Evolutionary conservation across 2,329 filamentous ascomycete genomes (phyloP), one percentile per base, ranked within the genome.

Genomic region (Colletotrichum neosansevieriae): DNA sequence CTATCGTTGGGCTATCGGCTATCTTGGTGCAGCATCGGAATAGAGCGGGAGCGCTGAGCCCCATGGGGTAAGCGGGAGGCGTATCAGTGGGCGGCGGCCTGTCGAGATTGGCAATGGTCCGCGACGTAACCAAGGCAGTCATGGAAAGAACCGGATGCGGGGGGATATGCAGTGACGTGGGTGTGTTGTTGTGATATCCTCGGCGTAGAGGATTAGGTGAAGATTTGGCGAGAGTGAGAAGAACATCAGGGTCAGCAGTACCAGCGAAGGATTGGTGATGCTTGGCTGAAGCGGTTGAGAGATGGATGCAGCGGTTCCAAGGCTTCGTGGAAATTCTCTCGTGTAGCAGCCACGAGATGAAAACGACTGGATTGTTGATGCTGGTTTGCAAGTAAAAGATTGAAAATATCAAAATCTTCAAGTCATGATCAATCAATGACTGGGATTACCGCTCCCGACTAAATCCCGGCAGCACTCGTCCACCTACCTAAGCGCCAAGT

Each of bases 61-160:
- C 61, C 61, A 57, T 68, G 66, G 66, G 66, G 61, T 65, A 65
- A 60, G 66, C 17, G 47, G 56, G 66, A 59, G 61, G 54, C 32
- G 54, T 36, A 68, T 68, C 65, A 59, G 51, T 63, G 54, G 65
- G 17, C 58, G 36, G 36, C 36, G 34, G 58, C 17, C 4, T 6
- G n/a, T 13, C 17, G 42, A 32, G 42, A 58, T 58, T 21, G n/a
- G 42, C 44, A 53, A 34, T 13, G 11, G 47, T 29, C 21, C n/a
- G 50, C 36, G 51, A 51, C 63, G 58, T 17, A 59, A 36, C 49
- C 29, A 34, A 34, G n/a, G 21, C 10, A 40, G 24, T 9, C 6
- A 50, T 40, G 66, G 66, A 40, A 68, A 47, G 61, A 68, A 68
- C 61, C 66, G 66, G 66, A 45, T 19, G 19, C n/a, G 13, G 47